Percentiles rank a stretch among this genome's conserved stretches.
These are phyloP conservation scores for Penicillium goetzii DNA, from an alignment of 495 filamentous ascomycete species.

Conservation along the genomic window DNA sequence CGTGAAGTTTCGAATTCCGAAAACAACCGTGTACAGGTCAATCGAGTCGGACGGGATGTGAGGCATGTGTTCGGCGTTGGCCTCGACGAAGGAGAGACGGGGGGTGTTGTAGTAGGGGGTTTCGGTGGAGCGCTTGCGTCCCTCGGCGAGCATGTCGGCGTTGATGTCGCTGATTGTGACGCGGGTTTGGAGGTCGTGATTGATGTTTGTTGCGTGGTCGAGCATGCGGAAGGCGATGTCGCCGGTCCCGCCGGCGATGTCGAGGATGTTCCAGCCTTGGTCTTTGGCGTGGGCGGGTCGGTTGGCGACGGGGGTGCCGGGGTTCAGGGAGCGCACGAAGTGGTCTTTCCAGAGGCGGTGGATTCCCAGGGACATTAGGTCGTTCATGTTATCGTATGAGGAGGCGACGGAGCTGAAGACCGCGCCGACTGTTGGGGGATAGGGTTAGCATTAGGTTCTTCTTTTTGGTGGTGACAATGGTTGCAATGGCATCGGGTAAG, in stretches of 20 bases:
- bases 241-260: constrained; percentile 95
- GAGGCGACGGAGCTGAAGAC: constrained; percentile 97
- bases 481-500: constrained; percentile 1
- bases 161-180: constrained; percentile 97
- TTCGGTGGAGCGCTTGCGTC: constrained; percentile 68
- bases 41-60: constrained; percentile 65
- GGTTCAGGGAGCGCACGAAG: constrained; percentile 91
- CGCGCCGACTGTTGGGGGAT: constrained; percentile 63
- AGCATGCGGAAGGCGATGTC: constrained; percentile 98
- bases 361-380: constrained; percentile 96
- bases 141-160: constrained; percentile 87
- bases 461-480: neutral
- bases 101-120: constrained; percentile 60
- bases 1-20: constrained; percentile 96
- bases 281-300: constrained; percentile 35
- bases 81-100: constrained; percentile 78
- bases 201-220: constrained; percentile 81
- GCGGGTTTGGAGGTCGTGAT: constrained; percentile 73
- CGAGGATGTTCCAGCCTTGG: constrained; percentile 79
- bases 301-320: constrained; percentile 68
- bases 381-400: constrained; percentile 95
- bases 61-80: constrained; percentile 82
- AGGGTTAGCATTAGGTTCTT: constrained; percentile 24
- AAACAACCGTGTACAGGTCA: constrained; percentile 96
- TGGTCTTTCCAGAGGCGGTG: constrained; percentile 98